A percentile compares a stretch with the other conserved stretches of the same genome.
phyloP scores from a whole-genome alignment of 208 protist species.

The Trypanosoma brucei region DNA sequence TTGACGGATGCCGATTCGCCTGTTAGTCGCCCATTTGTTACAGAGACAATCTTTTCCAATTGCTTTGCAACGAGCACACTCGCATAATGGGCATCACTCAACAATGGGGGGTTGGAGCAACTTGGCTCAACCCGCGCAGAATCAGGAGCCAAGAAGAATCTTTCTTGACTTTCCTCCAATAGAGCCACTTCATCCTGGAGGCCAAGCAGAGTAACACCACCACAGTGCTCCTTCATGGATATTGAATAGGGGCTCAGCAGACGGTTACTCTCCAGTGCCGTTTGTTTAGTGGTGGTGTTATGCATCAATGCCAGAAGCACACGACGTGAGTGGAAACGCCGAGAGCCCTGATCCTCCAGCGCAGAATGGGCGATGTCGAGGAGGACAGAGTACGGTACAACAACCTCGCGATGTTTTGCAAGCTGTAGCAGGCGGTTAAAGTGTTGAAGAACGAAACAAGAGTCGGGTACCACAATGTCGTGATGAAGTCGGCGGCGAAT shows the following conservation, averaged over 20 bases:
- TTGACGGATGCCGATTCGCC: background rate
- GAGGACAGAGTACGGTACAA: conserved; percentile 71
- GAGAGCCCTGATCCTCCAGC: conserved; percentile 27
- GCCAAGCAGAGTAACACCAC: conserved; percentile 70
- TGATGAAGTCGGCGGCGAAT: conserved; percentile 44
- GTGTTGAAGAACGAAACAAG: conserved; percentile 36
- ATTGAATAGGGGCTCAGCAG: conserved; percentile 14
- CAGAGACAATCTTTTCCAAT: conserved; percentile 32
- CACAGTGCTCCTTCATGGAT: conserved; percentile 11
- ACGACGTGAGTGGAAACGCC: conserved; percentile 59
- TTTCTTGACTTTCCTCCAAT: conserved; percentile 49
- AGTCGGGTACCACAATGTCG: conserved; percentile 74
- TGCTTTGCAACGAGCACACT: conserved; percentile 54
- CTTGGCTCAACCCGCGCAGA: conserved; percentile 2
- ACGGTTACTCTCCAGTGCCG: background rate
- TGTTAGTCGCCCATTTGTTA: background rate
- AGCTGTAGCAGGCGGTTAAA: conserved; percentile 66
- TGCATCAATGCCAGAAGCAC: conserved; percentile 58
- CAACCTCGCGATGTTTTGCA: conserved; percentile 61
- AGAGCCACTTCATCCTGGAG: conserved; percentile 75
- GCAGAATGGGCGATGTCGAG: conserved; percentile 47
- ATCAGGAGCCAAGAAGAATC: conserved; percentile 33
- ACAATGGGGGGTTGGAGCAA: background rate
- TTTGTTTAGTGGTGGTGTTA: conserved; percentile 28
- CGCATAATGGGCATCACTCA: conserved; percentile 1